Evolutionary conservation across 1,284 basidiomycete species (phyloP).

Genomic region (Puccinia brachypodii): DNA sequence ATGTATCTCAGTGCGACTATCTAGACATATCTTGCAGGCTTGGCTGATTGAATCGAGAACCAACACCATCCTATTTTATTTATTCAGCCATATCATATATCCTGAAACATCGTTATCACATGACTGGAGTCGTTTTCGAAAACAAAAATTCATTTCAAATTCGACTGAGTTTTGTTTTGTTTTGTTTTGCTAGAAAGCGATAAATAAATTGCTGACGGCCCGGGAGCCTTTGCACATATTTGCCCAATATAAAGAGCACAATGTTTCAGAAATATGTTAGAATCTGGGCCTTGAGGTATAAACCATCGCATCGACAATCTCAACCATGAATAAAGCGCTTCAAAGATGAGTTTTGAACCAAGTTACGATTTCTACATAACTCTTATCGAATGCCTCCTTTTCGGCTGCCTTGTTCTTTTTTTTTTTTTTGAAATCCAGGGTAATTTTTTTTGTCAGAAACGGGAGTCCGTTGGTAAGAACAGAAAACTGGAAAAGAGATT

Average conservation of each 20-base stretch:
- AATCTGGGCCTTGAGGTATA: background rate
- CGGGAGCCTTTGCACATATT: background rate
- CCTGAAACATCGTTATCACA: background rate
- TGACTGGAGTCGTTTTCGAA: background rate
- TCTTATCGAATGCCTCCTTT: constrained; percentile 38
- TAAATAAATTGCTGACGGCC: background rate
- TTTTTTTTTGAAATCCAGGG: background rate
- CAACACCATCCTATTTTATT: too few species aligned
- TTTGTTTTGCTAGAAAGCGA: too few species aligned
- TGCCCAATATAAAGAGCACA: background rate
- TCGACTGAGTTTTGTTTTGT: background rate
- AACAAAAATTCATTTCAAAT: background rate
- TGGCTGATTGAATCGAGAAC: too few species aligned
- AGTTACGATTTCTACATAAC: constrained; percentile 21
- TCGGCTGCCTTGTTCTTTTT: constrained; percentile 16
- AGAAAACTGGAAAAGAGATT: background rate
- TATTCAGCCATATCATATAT: too few species aligned
- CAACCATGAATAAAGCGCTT: background rate
- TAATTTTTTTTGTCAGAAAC: background rate
- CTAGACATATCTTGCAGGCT: too few species aligned
- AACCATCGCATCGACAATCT: background rate
- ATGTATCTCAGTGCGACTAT: too few species aligned
- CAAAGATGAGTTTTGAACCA: constrained; percentile 39
- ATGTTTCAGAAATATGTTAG: background rate
- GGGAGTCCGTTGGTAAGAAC: background rate